A percentile compares a stretch with the other conserved stretches of the same genome.
phyloP scores from a whole-genome alignment of 1,284 basidiomycete species.

The Rhodotorula sp. region DNA sequence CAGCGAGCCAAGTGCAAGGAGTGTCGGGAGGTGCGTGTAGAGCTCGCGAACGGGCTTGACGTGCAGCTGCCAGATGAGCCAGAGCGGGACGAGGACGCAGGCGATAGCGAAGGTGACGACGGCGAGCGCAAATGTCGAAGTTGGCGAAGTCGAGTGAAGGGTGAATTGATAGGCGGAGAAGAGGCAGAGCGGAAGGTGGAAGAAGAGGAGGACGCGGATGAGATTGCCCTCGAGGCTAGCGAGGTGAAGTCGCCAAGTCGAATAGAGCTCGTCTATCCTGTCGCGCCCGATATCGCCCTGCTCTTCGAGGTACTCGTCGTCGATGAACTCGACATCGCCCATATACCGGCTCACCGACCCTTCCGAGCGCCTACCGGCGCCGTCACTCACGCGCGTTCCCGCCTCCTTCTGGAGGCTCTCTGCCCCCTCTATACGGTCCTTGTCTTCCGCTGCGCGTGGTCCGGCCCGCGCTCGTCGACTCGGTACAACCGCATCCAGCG shows the following conservation, averaged over 20 bases:
- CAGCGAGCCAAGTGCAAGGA: conserved; percentile 86
- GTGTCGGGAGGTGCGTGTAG: conserved; percentile 87
- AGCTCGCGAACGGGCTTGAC: conserved; percentile 81
- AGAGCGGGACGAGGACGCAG: conserved; percentile 73
- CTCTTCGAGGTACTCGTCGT: conserved; percentile 30
- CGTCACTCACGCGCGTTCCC: neutral
- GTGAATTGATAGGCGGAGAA: conserved; percentile 86
- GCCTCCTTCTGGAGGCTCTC: conserved; percentile 15
- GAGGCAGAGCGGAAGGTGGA: conserved; percentile 89
- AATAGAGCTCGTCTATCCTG: conserved; percentile 17
- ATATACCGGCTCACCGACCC: conserved; percentile 14
- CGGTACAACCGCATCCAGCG: conserved; percentile 27
- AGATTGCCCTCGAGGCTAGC: conserved; percentile 73
- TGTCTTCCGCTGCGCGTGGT: conserved; percentile 15
- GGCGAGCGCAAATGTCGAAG: conserved; percentile 60
- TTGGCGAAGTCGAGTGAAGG: conserved; percentile 56
- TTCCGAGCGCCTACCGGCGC: conserved; percentile 9
- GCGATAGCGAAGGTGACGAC: conserved; percentile 74
- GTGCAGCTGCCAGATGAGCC: conserved; percentile 71
- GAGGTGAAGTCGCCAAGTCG: conserved; percentile 31
- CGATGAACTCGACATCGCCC: conserved; percentile 25
- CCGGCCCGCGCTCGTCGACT: neutral
- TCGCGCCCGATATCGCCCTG: conserved; percentile 7
- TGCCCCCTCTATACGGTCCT: conserved; percentile 5
- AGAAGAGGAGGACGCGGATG: conserved; percentile 80